These are phyloP conservation scores for Exophiala xenobiotica DNA, from an alignment of 2,329 filamentous ascomycete genomes.

Conservation along the genomic window DNA sequence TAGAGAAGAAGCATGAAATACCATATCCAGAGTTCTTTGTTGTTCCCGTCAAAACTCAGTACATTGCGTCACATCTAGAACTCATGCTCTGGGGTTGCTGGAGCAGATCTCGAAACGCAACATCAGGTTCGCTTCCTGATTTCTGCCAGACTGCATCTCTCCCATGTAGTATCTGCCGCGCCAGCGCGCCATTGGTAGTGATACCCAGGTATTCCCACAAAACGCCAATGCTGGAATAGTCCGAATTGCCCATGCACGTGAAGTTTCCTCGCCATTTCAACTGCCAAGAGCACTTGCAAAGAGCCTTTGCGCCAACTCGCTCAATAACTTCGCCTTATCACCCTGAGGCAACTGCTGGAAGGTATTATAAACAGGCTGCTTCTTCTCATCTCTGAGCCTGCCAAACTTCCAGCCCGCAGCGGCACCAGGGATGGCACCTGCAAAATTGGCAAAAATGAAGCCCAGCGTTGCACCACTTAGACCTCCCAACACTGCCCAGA, in stretches of 20 bases:
- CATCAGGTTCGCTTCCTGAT: too few relatives aligned
- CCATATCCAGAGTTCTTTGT: too few relatives aligned
- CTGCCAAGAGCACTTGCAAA: conserved; percentile 50
- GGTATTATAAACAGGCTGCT: conserved; percentile 92
- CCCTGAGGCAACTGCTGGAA: conserved; percentile 81
- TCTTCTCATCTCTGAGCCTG: conserved; percentile 81
- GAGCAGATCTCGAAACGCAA: too few relatives aligned
- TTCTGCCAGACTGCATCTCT: too few relatives aligned
- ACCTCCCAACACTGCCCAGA: conserved; percentile 85
- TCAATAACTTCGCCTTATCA: conserved; percentile 77
- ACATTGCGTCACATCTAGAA: too few relatives aligned
- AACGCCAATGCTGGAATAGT: neutral
- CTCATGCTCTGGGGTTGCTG: too few relatives aligned
- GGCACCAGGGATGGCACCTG: conserved; percentile 82
- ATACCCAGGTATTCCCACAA: neutral
- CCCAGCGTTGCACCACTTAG: conserved; percentile 85
- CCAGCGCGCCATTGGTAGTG: neutral
- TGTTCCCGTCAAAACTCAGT: too few relatives aligned
- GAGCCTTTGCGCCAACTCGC: conserved; percentile 80
- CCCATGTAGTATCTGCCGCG: neutral
- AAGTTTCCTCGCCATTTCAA: conserved; percentile 5
- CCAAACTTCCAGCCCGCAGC: conserved; percentile 93
- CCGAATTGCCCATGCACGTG: neutral
- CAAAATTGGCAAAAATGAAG: conserved; percentile 92
- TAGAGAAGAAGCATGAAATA: too few relatives aligned